These are phyloP conservation scores for Papilionanthe hybrid DNA, from an alignment of 116 monocot genomes.

Conservation along the genomic window DNA sequence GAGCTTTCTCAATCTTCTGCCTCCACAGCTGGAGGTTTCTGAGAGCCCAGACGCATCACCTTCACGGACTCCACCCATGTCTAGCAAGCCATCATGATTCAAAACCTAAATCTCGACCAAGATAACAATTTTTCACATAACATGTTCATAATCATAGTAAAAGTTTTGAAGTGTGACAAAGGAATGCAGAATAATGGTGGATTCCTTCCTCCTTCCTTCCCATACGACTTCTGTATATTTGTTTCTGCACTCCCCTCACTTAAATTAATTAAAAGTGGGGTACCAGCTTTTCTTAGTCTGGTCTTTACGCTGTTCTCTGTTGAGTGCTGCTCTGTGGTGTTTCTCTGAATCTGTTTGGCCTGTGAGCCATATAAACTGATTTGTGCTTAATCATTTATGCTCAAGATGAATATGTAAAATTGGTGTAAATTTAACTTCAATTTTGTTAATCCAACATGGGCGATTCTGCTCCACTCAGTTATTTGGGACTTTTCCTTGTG, in stretches of 20 bases:
- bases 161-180: background rate
- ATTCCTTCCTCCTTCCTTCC: background rate
- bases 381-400: too few species aligned
- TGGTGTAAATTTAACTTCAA: too few species aligned
- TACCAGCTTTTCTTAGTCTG: too few species aligned
- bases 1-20: constrained; percentile 71
- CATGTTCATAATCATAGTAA: constrained; percentile 21
- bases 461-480: too few species aligned
- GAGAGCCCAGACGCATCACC: constrained; percentile 59
- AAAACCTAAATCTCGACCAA: constrained; percentile 28
- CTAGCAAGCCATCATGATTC: constrained; percentile 15
- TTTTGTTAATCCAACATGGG: too few species aligned
- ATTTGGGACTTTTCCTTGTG: too few species aligned
- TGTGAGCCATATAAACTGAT: too few species aligned
- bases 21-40: constrained; percentile 54
- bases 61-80: constrained; percentile 31
- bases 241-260: background rate
- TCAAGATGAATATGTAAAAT: too few species aligned
- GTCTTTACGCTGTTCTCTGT: too few species aligned
- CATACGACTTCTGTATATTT: background rate
- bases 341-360: too few species aligned
- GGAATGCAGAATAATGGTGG: background rate
- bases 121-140: constrained; percentile 18
- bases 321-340: too few species aligned
- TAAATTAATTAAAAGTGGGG: too few species aligned